Evolutionary conservation across 371 early-diverging fungal species (phyloP), one percentile per base, ranked within the genome.

Genomic region (Saksenaea vasiformis): DNA sequence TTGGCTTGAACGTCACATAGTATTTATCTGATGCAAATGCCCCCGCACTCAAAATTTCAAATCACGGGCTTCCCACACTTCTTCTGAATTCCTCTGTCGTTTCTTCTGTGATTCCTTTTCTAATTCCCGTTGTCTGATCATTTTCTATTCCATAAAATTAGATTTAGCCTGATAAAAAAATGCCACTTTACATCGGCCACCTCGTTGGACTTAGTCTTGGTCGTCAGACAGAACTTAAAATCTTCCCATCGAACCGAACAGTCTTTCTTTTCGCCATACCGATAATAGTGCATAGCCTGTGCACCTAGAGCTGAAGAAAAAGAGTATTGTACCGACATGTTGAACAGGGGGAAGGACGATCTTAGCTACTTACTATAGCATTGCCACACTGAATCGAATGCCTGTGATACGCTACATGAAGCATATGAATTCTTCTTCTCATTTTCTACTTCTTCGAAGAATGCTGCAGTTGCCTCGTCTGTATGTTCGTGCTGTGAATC

Each of bases 231-330:
- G 36, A 80, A 70, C 34, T 73, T 76, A 44, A 80, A 77, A 37
- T 77, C 76, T 26, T 80, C 80, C 76, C 76, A 77, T 57, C 69
- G 67, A 3, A 43, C 61, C 28, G 72, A 68, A 43, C 80, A 80
- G 60, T 80, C 76, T 28, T 74, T 80, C 56, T 77, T 80, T 58
- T 70, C 63, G 9, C 80, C 80, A 61, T 80, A 80, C 26, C 80
- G 72, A 58, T 80, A 80, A 58, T 80, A 80, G 47, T 80, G 58
- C 7, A 72, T 58, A 28, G 80, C 80, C 57, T 80, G 80, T 37
- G 73, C 62, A 35, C 78, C 74, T 1, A 80, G 61, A 43, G 78
- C 80, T 80, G 56, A 60, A 51, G 3, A 47, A 24, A 62, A 34
- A 43, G 3, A 5, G 5, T 22, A 7, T 22, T 19, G n/a, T 22